A percentile compares a stretch with the other conserved stretches of the same genome.
Evolutionary conservation across 2,329 filamentous ascomycete species (phyloP).

Genomic region (Byssothecium circinans): DNA sequence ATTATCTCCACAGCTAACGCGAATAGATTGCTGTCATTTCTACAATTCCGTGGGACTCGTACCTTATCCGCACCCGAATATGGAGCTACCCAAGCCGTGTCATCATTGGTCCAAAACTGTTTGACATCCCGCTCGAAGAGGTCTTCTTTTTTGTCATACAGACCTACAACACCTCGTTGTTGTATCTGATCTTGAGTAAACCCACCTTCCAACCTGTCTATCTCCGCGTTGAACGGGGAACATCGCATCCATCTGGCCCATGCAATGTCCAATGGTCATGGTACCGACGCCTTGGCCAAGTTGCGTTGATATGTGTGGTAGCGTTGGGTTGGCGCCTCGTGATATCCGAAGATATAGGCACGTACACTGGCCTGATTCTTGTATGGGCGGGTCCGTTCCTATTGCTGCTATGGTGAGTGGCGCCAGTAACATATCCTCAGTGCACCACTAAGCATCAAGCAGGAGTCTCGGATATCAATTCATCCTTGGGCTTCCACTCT

Average conservation of each 20-base stretch:
- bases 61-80: conserved; percentile 67
- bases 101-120: conserved; percentile 64
- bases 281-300: conserved; percentile 54
- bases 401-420: conserved; percentile 60
- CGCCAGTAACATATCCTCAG: neutral
- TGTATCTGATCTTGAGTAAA: conserved; percentile 70
- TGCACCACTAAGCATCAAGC: conserved; percentile 6
- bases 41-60: conserved; percentile 77
- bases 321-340: conserved; percentile 51
- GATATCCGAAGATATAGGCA: conserved; percentile 53
- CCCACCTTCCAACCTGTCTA: conserved; percentile 60
- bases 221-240: conserved; percentile 47
- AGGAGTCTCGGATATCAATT: conserved; percentile 66
- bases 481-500: conserved; percentile 60
- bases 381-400: conserved; percentile 69
- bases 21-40: conserved; percentile 63
- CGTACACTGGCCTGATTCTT: conserved; percentile 71
- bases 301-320: conserved; percentile 50
- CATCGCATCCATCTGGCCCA: conserved; percentile 14
- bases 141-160: conserved; percentile 78
- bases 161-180: conserved; percentile 70
- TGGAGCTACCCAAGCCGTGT: conserved; percentile 72
- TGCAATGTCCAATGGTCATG: conserved; percentile 42
- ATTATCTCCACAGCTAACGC: conserved; percentile 23
- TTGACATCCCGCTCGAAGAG: conserved; percentile 70